phyloP scores from a whole-genome alignment of 2,329 filamentous ascomycete species.

The Fonsecaea multimorphosa region DNA sequence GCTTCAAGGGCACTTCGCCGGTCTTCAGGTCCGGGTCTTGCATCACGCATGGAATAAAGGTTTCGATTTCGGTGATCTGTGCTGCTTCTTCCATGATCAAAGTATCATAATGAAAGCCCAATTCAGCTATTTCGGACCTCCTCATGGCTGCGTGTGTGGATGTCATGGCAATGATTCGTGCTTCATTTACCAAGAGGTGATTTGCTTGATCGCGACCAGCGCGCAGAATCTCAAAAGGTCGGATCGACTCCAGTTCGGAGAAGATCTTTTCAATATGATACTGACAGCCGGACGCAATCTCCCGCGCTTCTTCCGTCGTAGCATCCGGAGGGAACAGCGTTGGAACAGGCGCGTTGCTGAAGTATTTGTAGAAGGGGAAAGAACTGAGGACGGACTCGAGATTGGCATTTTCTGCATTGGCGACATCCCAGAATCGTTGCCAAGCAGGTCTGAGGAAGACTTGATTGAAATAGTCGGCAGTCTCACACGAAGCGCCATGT shows the following conservation, averaged over 20 bases:
- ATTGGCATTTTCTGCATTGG: slow-evolving; percentile 62
- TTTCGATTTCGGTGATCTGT: slow-evolving; percentile 96
- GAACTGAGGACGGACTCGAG: slow-evolving; percentile 68
- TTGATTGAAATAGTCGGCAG: slow-evolving; percentile 92
- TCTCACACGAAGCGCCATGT: slow-evolving; percentile 96
- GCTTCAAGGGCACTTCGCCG: slow-evolving; percentile 76
- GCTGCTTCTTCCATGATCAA: slow-evolving; percentile 98
- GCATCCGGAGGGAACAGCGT: slow-evolving; percentile 75
- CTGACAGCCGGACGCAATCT: slow-evolving; percentile 83
- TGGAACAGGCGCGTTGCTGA: slow-evolving; percentile 78
- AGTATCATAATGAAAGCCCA: slow-evolving; percentile 98
- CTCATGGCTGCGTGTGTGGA: slow-evolving; percentile 97
- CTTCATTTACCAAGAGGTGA: slow-evolving; percentile 92
- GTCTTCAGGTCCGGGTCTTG: slow-evolving; percentile 71
- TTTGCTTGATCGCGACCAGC: slow-evolving; percentile 92
- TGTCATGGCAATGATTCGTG: slow-evolving; percentile 98
- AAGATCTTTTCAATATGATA: slow-evolving; percentile 90
- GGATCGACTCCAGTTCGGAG: slow-evolving; percentile 86
- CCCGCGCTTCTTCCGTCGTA: slow-evolving; percentile 70
- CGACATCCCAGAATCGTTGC: slow-evolving; percentile 77
- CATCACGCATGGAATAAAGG: slow-evolving; percentile 92
- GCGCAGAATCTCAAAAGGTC: slow-evolving; percentile 92
- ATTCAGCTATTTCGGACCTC: slow-evolving; percentile 81
- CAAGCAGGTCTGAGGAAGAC: slow-evolving; percentile 90
- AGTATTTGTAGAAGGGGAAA: slow-evolving; percentile 90